Conservation (phyloP, 331 rosid species). For the Quercus phellos region DNA sequence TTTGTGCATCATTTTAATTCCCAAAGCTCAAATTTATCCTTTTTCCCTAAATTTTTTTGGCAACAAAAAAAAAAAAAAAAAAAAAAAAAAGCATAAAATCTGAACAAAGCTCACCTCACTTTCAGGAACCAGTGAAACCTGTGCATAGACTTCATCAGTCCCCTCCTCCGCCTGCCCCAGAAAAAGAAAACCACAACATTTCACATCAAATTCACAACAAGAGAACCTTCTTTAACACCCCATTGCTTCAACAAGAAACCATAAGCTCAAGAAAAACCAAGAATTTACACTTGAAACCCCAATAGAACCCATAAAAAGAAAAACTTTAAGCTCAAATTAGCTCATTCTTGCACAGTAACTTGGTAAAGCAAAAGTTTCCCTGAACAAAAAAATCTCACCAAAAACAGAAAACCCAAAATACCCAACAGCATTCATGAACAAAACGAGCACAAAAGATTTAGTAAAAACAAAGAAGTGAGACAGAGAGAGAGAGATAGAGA, state of each 20-base stretch:
- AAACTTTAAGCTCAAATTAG: not conserved
- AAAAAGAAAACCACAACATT: not conserved
- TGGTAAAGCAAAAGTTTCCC: not conserved
- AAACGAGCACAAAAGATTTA: not conserved
- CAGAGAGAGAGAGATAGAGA: too few relatives aligned
- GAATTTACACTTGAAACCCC: not conserved
- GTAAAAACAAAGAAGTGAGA: too few relatives aligned
- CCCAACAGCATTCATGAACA: conserved; percentile 6
- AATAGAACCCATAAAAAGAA: not conserved
- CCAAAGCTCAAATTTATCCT: conserved; percentile 10
- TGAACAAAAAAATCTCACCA: not conserved
- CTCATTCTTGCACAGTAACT: conserved; percentile 9
- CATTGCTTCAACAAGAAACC: not conserved
- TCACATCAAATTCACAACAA: conserved; percentile 11
- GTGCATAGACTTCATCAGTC: conserved; percentile 87
- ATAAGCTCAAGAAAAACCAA: not conserved
- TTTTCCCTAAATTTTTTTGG: conserved; percentile 11
- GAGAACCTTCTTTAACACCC: not conserved
- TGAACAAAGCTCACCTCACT: conserved; percentile 59
- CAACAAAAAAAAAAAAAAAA: conserved; percentile 2
- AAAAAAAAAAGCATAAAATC: not conserved
- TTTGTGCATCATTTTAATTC: not conserved
- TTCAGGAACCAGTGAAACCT: conserved; percentile 79
- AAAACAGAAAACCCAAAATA: conserved; percentile 11
- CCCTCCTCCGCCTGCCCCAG: conserved; percentile 89